Conservation (phyloP, 1,284 basidiomycete species). For the Ustilago xerochloae region DNA sequence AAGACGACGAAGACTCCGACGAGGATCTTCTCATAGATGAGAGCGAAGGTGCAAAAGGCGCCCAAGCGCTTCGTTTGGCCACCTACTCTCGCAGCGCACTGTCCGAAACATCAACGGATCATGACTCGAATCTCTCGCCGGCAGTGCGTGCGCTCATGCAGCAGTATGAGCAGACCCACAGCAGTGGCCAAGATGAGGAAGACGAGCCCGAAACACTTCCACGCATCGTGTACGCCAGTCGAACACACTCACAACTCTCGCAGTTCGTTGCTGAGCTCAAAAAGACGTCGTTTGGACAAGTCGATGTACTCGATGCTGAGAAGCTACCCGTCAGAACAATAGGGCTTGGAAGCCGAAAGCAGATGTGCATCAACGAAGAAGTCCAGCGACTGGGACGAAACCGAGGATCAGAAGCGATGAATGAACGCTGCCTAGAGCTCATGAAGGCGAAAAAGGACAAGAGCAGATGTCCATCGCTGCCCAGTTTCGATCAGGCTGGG, state of each 20-base stretch:
- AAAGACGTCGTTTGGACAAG: constrained; percentile 74
- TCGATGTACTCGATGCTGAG: constrained; percentile 27
- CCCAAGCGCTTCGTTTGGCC: constrained; percentile 23
- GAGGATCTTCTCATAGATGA: constrained; percentile 46
- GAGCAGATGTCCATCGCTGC: constrained; percentile 78
- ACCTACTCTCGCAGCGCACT: constrained; percentile 26
- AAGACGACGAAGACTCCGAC: constrained; percentile 36
- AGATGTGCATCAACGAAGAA: constrained; percentile 90
- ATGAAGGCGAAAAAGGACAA: constrained; percentile 71
- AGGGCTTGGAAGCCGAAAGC: constrained; percentile 84
- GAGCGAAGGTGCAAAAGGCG: constrained; percentile 17
- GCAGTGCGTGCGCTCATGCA: constrained; percentile 83
- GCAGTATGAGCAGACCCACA: constrained; percentile 58
- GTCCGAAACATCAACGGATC: constrained; percentile 11
- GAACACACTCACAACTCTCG: constrained; percentile 93
- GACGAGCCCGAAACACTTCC: constrained; percentile 66
- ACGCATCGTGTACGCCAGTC: constrained; percentile 86
- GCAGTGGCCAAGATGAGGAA: constrained; percentile 46
- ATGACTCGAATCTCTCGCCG: constrained; percentile 73
- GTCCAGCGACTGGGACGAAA: constrained; percentile 72
- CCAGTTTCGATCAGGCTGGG: constrained; percentile 70
- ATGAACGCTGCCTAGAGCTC: constrained; percentile 90
- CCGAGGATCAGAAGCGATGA: constrained; percentile 77
- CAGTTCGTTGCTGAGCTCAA: constrained; percentile 88
- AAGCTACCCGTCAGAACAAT: constrained; percentile 45